Conservation (phyloP, 2,329 filamentous ascomycete species). For the Thielaviopsis punctulata region DNA sequence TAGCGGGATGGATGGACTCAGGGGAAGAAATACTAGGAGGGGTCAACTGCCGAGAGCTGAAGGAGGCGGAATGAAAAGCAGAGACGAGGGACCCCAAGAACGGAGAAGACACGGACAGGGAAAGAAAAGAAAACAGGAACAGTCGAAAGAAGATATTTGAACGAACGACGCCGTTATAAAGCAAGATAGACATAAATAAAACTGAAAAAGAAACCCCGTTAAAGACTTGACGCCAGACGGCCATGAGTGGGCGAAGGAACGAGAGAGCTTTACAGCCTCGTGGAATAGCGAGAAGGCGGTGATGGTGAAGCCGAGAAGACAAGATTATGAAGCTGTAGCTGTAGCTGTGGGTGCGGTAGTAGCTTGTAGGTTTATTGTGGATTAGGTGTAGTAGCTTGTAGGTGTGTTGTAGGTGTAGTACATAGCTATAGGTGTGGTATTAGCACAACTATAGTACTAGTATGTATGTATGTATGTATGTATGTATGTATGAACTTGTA, state of each 20-base stretch:
- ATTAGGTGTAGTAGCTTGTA: no score
- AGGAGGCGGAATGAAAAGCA: slow-evolving; percentile 6
- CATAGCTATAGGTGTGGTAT: no score
- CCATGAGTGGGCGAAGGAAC: not conserved
- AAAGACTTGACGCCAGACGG: not conserved
- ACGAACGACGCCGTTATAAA: not conserved
- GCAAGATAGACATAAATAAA: not conserved
- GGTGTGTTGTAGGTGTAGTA: no score
- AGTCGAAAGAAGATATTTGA: not conserved
- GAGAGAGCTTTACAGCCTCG: not conserved
- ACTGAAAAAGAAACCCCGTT: not conserved
- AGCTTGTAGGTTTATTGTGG: no score
- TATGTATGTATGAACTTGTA: no score
- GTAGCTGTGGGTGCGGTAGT: no score
- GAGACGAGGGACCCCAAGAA: slow-evolving; percentile 8
- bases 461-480: no score
- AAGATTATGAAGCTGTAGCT: not conserved
- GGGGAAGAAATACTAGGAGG: not conserved
- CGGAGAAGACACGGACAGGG: slow-evolving; percentile 9
- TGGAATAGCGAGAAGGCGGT: not conserved
- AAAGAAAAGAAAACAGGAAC: slow-evolving; percentile 8
- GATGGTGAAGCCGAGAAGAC: not conserved
- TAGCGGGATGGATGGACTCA: not conserved
- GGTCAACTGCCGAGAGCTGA: not conserved
- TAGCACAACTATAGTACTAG: no score